A percentile compares a stretch with the other conserved stretches of the same genome.
Evolutionary conservation across 371 early-diverging fungal species (phyloP).

Genomic region (Haplosporangium sp.): DNA sequence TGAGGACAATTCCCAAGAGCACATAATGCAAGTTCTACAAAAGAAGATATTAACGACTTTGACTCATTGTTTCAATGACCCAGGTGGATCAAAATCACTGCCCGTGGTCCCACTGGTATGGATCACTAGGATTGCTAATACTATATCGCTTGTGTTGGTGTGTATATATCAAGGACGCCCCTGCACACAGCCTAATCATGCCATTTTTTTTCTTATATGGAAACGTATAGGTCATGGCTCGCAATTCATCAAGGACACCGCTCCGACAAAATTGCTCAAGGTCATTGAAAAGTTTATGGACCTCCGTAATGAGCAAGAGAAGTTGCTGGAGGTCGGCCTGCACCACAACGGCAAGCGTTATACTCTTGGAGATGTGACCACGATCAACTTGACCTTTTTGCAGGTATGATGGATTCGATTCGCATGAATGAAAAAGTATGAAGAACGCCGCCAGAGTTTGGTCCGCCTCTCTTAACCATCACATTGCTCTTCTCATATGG

Average conservation of each 20-base stretch:
- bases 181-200: no score
- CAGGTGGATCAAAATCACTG: conserved; percentile 63
- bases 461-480: background rate
- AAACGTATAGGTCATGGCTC: conserved; percentile 69
- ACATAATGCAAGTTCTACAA: no score
- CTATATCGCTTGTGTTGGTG: no score
- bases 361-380: conserved; percentile 82
- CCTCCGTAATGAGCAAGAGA: conserved; percentile 66
- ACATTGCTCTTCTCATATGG: background rate
- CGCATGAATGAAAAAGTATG: background rate
- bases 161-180: no score
- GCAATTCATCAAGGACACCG: conserved; percentile 76
- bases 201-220: no score
- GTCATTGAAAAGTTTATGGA: conserved; percentile 67
- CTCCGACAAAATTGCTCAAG: conserved; percentile 69
- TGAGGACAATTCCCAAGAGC: no score
- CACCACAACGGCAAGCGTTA: conserved; percentile 58
- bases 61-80: no score
- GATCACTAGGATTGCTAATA: background rate
- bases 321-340: conserved; percentile 59
- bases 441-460: background rate
- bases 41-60: no score
- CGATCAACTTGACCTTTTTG: conserved; percentile 78
- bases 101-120: conserved; percentile 61
- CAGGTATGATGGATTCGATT: conserved; percentile 53